Conservation (phyloP, 768 basidiomycete species). For the Lentinula guzmanii region DNA sequence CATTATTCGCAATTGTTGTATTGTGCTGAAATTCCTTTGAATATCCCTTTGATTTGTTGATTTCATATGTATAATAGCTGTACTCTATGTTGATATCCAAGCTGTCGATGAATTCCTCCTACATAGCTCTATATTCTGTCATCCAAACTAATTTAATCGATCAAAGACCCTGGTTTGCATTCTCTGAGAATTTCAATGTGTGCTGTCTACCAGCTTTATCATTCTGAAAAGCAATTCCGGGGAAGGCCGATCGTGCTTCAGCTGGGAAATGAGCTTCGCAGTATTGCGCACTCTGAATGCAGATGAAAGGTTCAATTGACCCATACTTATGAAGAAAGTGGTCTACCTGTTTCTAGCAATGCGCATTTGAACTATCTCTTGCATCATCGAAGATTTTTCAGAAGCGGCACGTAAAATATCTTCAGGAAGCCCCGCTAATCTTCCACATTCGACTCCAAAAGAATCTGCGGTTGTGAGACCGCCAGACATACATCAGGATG, state of each 20-base stretch:
- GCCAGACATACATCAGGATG: background rate
- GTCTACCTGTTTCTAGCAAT: slow-evolving; percentile 36
- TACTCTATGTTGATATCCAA: too few species aligned
- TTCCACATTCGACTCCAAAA: slow-evolving; percentile 90
- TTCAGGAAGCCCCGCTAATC: slow-evolving; percentile 80
- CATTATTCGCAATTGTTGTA: too few species aligned
- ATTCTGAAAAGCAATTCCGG: background rate
- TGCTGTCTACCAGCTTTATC: background rate
- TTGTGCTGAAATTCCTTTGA: too few species aligned
- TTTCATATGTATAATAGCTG: too few species aligned
- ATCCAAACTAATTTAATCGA: too few species aligned
- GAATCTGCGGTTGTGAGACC: slow-evolving; percentile 40
- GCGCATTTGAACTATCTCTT: slow-evolving; percentile 37
- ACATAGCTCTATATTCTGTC: too few species aligned
- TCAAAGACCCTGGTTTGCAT: too few species aligned
- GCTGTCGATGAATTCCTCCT: too few species aligned
- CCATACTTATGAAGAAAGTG: background rate
- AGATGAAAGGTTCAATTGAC: background rate
- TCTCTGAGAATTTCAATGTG: background rate
- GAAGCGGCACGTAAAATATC: slow-evolving; percentile 57
- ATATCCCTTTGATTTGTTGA: too few species aligned
- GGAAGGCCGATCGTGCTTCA: background rate
- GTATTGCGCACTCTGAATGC: background rate
- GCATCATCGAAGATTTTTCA: slow-evolving; percentile 48
- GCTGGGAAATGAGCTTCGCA: background rate